phyloP scores from a whole-genome alignment of 805 yeast species.

The Candida rishiriensis region DNA sequence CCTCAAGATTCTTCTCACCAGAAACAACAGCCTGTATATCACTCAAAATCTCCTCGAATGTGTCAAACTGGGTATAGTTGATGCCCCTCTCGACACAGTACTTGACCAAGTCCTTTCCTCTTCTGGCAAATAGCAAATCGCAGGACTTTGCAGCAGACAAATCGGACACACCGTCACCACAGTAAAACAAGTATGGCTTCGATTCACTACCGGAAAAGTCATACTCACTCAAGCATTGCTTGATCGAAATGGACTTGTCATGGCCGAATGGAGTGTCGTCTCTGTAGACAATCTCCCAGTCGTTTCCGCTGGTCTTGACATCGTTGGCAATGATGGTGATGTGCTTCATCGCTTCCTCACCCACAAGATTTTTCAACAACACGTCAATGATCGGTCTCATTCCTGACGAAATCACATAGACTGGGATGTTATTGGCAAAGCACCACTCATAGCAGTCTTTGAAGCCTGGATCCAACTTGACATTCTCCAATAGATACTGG shows the following conservation, averaged over 20 bases:
- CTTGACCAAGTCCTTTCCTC: slow-evolving; percentile 83
- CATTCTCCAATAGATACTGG: slow-evolving; percentile 56
- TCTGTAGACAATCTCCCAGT: slow-evolving; percentile 82
- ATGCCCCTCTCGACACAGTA: slow-evolving; percentile 78
- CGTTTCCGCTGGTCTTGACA: slow-evolving; percentile 42
- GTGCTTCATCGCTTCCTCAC: slow-evolving; percentile 64
- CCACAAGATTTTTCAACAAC: slow-evolving; percentile 67
- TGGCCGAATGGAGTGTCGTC: slow-evolving; percentile 92
- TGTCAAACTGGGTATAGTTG: slow-evolving; percentile 78
- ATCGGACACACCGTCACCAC: slow-evolving; percentile 98
- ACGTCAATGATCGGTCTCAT: slow-evolving; percentile 90
- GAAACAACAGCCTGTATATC: slow-evolving; percentile 52
- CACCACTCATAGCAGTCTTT: slow-evolving; percentile 79
- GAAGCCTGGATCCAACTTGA: slow-evolving; percentile 89
- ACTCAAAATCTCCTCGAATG: slow-evolving; percentile 69
- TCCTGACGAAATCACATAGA: slow-evolving; percentile 86
- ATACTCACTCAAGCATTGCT: slow-evolving; percentile 36
- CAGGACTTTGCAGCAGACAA: slow-evolving; percentile 94
- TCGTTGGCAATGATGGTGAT: slow-evolving; percentile 79
- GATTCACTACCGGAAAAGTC: slow-evolving; percentile 20
- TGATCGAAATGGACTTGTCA: slow-evolving; percentile 83
- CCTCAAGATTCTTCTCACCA: slow-evolving; percentile 34
- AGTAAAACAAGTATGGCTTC: slow-evolving; percentile 75
- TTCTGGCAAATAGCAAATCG: slow-evolving; percentile 87
- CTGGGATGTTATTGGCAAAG: slow-evolving; percentile 63